phyloP scores from a whole-genome alignment of 2,329 filamentous ascomycete species.

The Cladosporium sp. region DNA sequence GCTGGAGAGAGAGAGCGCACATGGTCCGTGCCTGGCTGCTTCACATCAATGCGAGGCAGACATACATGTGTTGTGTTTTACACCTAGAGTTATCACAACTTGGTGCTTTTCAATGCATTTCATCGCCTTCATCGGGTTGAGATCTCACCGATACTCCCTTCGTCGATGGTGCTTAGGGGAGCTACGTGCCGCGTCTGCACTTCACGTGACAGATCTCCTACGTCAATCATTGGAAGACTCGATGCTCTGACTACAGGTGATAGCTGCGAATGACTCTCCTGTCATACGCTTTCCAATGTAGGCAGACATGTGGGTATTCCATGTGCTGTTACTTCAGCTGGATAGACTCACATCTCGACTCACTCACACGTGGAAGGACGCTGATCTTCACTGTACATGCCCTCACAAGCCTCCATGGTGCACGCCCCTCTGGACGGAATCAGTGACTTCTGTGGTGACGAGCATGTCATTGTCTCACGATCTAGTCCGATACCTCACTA shows the following conservation, averaged over 20 bases:
- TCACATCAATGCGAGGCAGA: neutral
- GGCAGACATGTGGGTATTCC: neutral
- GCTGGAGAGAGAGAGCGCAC: neutral
- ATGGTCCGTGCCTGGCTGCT: neutral
- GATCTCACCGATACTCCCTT: neutral
- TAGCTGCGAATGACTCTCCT: neutral
- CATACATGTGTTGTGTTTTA: neutral
- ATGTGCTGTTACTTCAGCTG: neutral
- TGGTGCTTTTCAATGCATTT: neutral
- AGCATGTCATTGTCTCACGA: neutral
- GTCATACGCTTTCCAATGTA: neutral
- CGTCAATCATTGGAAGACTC: neutral
- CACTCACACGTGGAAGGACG: neutral
- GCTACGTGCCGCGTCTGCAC: neutral
- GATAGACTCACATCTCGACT: neutral
- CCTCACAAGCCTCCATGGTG: neutral
- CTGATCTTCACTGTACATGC: neutral
- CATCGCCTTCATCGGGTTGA: neutral
- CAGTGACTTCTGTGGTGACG: neutral
- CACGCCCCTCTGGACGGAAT: neutral
- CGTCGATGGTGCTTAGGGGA: neutral
- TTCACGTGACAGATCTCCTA: neutral
- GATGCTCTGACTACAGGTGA: neutral
- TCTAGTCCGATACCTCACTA: neutral
- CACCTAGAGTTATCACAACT: neutral